phyloP scores from a whole-genome alignment of 2,329 filamentous ascomycete species.

The Aspergillus japonicus region DNA sequence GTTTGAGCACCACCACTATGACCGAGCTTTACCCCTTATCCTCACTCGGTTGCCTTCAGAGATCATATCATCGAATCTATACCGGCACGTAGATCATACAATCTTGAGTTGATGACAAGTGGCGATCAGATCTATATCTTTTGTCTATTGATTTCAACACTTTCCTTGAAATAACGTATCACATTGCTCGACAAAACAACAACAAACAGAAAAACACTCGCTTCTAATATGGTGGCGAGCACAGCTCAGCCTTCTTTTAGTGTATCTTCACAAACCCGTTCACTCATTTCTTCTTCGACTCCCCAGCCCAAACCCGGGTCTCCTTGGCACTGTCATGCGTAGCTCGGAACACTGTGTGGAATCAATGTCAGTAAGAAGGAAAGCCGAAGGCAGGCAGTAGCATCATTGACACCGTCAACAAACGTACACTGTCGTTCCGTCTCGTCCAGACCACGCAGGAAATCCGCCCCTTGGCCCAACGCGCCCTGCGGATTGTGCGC shows the following conservation, averaged over 20 bases:
- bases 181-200: background rate
- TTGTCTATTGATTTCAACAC: background rate
- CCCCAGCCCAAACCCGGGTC: constrained; percentile 68
- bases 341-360: constrained; percentile 61
- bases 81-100: background rate
- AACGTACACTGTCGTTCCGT: constrained; percentile 68
- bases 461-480: constrained; percentile 68
- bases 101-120: background rate
- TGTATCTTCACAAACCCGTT: constrained; percentile 5
- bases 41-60: background rate
- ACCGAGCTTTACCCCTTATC: background rate
- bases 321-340: constrained; percentile 72
- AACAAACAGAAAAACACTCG: background rate
- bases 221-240: constrained; percentile 21
- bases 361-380: constrained; percentile 18
- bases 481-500: constrained; percentile 79
- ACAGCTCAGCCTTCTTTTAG: constrained; percentile 22
- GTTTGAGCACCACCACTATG: background rate
- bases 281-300: constrained; percentile 50
- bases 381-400: background rate
- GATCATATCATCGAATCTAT: background rate
- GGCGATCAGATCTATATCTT: background rate
- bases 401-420: constrained; percentile 11
- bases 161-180: background rate
- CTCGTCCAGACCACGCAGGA: constrained; percentile 84